Base-by-base conservation (phyloP, 2,329 filamentous ascomycete species). In the Colletotrichum truncatum region DNA sequence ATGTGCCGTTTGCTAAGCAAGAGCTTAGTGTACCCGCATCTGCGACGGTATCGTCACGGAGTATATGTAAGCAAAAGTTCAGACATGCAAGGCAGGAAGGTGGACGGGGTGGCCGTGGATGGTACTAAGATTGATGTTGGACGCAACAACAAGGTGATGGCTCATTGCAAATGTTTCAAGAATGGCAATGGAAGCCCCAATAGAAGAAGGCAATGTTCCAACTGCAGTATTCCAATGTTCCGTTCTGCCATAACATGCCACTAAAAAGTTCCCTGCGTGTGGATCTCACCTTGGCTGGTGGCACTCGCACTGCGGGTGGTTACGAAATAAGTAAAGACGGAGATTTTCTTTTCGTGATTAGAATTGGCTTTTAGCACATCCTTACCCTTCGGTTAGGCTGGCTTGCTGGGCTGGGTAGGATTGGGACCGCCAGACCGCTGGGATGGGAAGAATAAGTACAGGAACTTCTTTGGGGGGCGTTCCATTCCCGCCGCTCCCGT, bases 161-260 rank as follows among this genome's bases (percentile, higher is more conserved):
- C 56, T 41, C 12, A 41, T n/a, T n/a, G 12, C 41, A 8, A 34
- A 10, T 51, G 57, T 65, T 62, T 62, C 62, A 55, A 62, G 57
- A 65, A 65, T 28, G 21, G 49, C 43, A n/a, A 65, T 65, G 28
- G 62, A 65, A 65, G 62, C 26, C 30, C 16, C 10, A 36, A 65
- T 64, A 41, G 62, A 65, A 65, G 43, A 34, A 65, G 32, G 56
- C 26, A 16, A 48, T 26, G 32, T 10, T 62, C 57, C n/a, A 60
- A 30, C 34, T 46, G 45, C 26, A 36, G 16, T 36, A 26, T 43
- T 55, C 48, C 43, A 55, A 36, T 38, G 49, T 54, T 48, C 55
- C 48, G 48, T n/a, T 61, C 16, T 51, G 25, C 32, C 49, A 61
- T 53, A 46, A n/a, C 56, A 54, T 43, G 30, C 28, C 43, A 10